Base-by-base conservation (phyloP, 2,329 filamentous ascomycete species). In the Aureobasidium uvarum region DNA sequence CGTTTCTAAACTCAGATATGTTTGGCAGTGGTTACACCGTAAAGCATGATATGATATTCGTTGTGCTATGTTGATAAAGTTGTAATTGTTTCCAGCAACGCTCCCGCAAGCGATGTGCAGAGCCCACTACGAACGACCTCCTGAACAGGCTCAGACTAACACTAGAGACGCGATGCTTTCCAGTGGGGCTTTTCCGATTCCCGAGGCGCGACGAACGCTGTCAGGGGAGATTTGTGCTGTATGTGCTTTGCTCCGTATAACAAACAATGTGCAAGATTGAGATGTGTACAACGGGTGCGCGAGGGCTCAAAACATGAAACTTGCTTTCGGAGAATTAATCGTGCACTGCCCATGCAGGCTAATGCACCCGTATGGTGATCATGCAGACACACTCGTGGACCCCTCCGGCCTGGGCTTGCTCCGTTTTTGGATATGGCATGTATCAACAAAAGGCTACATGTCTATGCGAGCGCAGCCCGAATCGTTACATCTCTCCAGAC, bases 311-410 rank as follows among this genome's bases (percentile, higher is more conserved):
- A n/a, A 25, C 56, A 38, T 50, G 43, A 50, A 46, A 60, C 43
- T 28, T 28, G 39, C 23, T 31, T 28, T 62, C 58, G 58, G 58
- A 62, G 58, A 62, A 62, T 62, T 62, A 62, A 50, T 51, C 58
- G 56, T 60, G 56, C 56, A 48, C 41, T 31, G 41, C 13, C 3
- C 56, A 48, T 60, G 41, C 56, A 60, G 13, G 16, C 31, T 38
- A 38, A 28, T 36, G 28, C 45, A 45, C 28, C 41, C 10, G 16
- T 20, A 36, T 11, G 28, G 25, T 59, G 41, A n/a, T 60, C 56
- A 60, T 60, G 56, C 56, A 60, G 25, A 41, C 41, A 38, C 28
- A 7, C 39, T 59, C 20, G 28, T 23, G 25, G 25, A 4, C 38
- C 16, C 3, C 13, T 13, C 0, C 20, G 55, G 18, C 23, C 39